Evolutionary conservation across 2,329 filamentous ascomycete species (phyloP).

Genomic region (Xylogone sp.): DNA sequence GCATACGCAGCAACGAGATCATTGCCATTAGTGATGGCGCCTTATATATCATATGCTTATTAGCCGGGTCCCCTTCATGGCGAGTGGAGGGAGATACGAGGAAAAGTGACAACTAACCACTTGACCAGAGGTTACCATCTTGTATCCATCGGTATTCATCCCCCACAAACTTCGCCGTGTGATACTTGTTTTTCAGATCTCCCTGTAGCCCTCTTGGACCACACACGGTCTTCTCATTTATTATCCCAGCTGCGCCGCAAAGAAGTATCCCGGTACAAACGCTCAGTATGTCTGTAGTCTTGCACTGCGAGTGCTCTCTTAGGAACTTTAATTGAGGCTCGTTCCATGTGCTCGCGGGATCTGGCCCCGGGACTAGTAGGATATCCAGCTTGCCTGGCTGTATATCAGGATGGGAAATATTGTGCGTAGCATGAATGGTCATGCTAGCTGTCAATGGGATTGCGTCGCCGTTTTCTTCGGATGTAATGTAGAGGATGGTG

Average conservation of each 20-base stretch:
- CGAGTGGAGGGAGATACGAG: neutral
- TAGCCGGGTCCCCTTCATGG: neutral
- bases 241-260: constrained; percentile 44
- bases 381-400: constrained; percentile 48
- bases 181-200: constrained; percentile 29
- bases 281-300: constrained; percentile 43
- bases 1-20: constrained; percentile 51
- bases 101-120: constrained; percentile 36
- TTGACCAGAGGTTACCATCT: constrained; percentile 52
- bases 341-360: constrained; percentile 33
- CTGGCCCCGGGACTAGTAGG: constrained; percentile 46
- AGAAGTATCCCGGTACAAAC: constrained; percentile 49
- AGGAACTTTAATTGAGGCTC: constrained; percentile 39
- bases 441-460: constrained; percentile 39
- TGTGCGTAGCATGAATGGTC: constrained; percentile 37
- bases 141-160: constrained; percentile 43
- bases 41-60: constrained; percentile 33
- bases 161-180: constrained; percentile 38
- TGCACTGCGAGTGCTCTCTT: constrained; percentile 32
- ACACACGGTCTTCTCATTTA: constrained; percentile 41
- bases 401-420: constrained; percentile 41
- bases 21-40: constrained; percentile 52
- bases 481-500: constrained; percentile 43
- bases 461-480: constrained; percentile 29
- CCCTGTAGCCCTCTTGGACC: constrained; percentile 44